Evolutionary conservation across 2,329 filamentous ascomycete species (phyloP).

Genomic region (Aspergillus pseudoglaucus): DNA sequence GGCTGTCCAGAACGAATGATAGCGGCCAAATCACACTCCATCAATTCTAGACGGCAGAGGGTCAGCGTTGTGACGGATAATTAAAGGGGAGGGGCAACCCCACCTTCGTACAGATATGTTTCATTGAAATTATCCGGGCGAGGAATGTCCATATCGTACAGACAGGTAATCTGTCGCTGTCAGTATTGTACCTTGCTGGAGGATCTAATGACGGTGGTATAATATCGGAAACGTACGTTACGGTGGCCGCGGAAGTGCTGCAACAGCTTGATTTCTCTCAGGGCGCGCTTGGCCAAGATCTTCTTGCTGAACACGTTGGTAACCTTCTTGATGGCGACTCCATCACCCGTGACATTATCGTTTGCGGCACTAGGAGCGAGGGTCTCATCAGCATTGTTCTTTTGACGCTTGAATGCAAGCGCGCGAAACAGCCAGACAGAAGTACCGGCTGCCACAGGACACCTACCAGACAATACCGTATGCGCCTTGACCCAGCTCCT

Average conservation of each 20-base stretch:
- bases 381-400: constrained; percentile 9
- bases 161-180: constrained; percentile 76
- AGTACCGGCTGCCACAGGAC: not conserved
- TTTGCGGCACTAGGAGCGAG: constrained; percentile 69
- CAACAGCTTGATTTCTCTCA: constrained; percentile 96
- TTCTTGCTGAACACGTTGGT: constrained; percentile 99
- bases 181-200: constrained; percentile 24
- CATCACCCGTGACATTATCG: constrained; percentile 83
- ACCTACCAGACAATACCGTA: constrained; percentile 96
- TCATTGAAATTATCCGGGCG: constrained; percentile 98
- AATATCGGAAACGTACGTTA: constrained; percentile 54
- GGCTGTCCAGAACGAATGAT: constrained; percentile 97
- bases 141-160: constrained; percentile 99
- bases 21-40: constrained; percentile 97
- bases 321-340: constrained; percentile 98
- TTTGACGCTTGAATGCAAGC: not conserved
- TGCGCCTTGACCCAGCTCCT: constrained; percentile 95
- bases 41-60: constrained; percentile 63
- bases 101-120: constrained; percentile 97
- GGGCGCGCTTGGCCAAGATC: constrained; percentile 93
- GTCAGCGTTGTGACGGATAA: not conserved
- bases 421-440: constrained; percentile 1
- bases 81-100: constrained; percentile 18
- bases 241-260: constrained; percentile 93
- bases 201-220: not conserved